phyloP scores from a whole-genome alignment of 805 yeast genomes.

The Wickerhamiella dianesei region DNA sequence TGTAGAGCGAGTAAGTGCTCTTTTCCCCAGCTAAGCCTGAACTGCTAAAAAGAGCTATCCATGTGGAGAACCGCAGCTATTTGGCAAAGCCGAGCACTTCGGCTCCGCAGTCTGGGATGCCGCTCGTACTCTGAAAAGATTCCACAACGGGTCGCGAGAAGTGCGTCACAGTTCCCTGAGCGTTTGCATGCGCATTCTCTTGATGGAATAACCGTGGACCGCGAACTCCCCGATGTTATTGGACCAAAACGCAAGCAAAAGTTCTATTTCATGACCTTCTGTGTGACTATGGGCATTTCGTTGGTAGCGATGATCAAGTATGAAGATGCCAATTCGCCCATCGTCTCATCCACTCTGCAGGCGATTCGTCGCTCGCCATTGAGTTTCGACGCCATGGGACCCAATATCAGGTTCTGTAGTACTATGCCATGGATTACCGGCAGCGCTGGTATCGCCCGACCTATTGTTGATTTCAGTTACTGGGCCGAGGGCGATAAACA shows the following conservation, averaged over 20 bases:
- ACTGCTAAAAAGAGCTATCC: not conserved
- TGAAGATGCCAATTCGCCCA: conserved; percentile 82
- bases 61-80: not conserved
- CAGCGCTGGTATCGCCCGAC: conserved; percentile 67
- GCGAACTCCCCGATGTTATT: conserved; percentile 52
- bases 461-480: conserved; percentile 62
- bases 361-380: conserved; percentile 61
- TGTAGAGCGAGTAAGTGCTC: not conserved
- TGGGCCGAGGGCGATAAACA: conserved; percentile 53
- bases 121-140: not conserved
- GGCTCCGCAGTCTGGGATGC: not conserved
- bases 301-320: conserved; percentile 71
- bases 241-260: conserved; percentile 39
- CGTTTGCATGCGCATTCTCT: conserved; percentile 1
- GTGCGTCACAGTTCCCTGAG: not conserved
- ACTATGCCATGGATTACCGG: conserved; percentile 87
- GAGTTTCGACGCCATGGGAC: conserved; percentile 56
- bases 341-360: conserved; percentile 74
- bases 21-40: not conserved
- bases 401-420: conserved; percentile 57
- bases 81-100: not conserved
- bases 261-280: conserved; percentile 42
- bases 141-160: not conserved
- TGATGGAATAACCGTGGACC: conserved; percentile 50
- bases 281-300: conserved; percentile 39